A percentile compares a stretch with the other conserved stretches of the same genome.
Evolutionary conservation across 805 yeast genomes (phyloP).

Genomic region (Saturnispora diversa): DNA sequence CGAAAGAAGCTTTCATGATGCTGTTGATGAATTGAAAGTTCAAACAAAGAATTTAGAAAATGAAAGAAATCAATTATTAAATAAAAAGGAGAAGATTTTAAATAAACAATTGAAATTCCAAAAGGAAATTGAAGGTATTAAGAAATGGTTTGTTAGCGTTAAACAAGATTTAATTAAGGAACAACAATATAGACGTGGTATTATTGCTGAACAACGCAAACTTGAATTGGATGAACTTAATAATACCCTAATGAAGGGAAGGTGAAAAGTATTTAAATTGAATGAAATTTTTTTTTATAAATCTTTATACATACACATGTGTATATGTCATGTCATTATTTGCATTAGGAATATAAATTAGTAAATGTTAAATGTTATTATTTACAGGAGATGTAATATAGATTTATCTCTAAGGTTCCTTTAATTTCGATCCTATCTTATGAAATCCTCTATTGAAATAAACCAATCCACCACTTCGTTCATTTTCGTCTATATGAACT

Average conservation of each 20-base stretch:
- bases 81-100: conserved; percentile 29
- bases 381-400: too few relatives aligned
- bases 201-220: conserved; percentile 22
- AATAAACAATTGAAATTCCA: conserved; percentile 27
- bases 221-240: neutral
- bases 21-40: conserved; percentile 19
- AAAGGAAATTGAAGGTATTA: conserved; percentile 20
- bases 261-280: too few relatives aligned
- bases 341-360: neutral
- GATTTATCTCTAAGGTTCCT: conserved; percentile 14
- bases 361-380: neutral
- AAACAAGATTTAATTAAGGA: conserved; percentile 18
- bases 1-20: conserved; percentile 25
- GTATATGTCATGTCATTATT: neutral
- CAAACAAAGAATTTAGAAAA: conserved; percentile 22
- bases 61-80: conserved; percentile 25
- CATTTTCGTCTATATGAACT: conserved; percentile 24
- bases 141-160: conserved; percentile 23
- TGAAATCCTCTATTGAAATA: conserved; percentile 61
- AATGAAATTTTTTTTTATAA: too few relatives aligned
- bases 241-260: too few relatives aligned
- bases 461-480: conserved; percentile 52
- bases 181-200: conserved; percentile 20
- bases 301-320: neutral
- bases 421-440: conserved; percentile 25